A percentile compares a stretch with the other conserved stretches of the same genome.
phyloP scores from a whole-genome alignment of 1,284 basidiomycete species.

The Polyporus tsugae region DNA sequence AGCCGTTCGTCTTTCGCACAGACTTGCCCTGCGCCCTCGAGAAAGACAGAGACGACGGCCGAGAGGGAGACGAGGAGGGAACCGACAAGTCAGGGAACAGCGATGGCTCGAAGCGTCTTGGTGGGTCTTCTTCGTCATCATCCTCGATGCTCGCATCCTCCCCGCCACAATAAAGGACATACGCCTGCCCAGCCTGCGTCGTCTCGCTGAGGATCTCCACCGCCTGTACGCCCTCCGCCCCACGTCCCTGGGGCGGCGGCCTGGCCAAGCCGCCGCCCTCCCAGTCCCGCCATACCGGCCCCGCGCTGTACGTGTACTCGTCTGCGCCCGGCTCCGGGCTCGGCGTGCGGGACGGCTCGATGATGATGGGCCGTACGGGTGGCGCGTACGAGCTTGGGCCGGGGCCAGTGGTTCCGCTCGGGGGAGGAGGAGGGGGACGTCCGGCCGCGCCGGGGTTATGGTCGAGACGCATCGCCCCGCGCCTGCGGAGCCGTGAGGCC shows the following conservation, averaged over 20 bases:
- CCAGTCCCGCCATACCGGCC: constrained; percentile 36
- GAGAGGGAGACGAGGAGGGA: constrained; percentile 32
- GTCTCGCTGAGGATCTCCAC: constrained; percentile 36
- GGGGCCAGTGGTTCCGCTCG: constrained; percentile 16
- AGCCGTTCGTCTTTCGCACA: constrained; percentile 55
- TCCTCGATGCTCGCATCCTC: constrained; percentile 31
- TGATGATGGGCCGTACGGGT: constrained; percentile 31
- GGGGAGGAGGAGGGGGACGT: constrained; percentile 15
- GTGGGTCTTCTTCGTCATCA: constrained; percentile 27
- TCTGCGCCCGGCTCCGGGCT: constrained; percentile 38
- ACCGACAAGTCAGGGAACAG: constrained; percentile 22
- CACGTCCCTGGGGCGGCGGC: constrained; percentile 32
- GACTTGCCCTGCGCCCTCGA: constrained; percentile 36
- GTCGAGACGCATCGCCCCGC: constrained; percentile 75
- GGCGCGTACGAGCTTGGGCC: constrained; percentile 27
- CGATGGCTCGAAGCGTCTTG: constrained; percentile 33
- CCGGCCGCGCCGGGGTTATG: constrained; percentile 41
- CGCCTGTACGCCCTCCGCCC: constrained; percentile 28
- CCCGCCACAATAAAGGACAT: constrained; percentile 62
- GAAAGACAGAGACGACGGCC: constrained; percentile 50
- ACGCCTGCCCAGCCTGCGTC: constrained; percentile 37
- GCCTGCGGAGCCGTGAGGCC: constrained; percentile 71
- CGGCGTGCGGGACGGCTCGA: constrained; percentile 44
- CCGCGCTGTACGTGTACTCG: constrained; percentile 34
- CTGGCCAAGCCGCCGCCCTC: constrained; percentile 12